Evolutionary conservation across 805 yeast species (phyloP).

Genomic region (Scheffersomyces stipitis): DNA sequence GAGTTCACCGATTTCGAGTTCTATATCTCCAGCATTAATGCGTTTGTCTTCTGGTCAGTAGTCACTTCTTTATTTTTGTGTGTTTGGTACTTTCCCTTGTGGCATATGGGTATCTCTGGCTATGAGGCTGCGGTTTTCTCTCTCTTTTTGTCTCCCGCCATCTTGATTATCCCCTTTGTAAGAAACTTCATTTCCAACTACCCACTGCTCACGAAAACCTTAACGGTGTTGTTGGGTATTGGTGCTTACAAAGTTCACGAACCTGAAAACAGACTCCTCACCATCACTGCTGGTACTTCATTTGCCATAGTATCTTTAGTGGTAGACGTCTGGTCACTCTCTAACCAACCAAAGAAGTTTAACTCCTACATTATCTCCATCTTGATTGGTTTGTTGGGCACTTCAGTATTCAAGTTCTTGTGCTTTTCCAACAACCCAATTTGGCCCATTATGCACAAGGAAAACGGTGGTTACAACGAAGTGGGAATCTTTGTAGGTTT

Average conservation of each 20-base stretch:
- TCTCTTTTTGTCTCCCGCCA: slow-evolving; percentile 56
- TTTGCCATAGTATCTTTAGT: slow-evolving; percentile 63
- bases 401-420: slow-evolving; percentile 74
- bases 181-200: slow-evolving; percentile 35
- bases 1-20: slow-evolving; percentile 39
- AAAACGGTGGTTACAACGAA: slow-evolving; percentile 83
- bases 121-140: slow-evolving; percentile 70
- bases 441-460: slow-evolving; percentile 90
- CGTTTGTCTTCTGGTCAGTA: slow-evolving; percentile 83
- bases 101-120: slow-evolving; percentile 98
- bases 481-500: slow-evolving; percentile 67
- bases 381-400: slow-evolving; percentile 66
- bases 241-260: slow-evolving; percentile 69
- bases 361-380: slow-evolving; percentile 56
- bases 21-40: slow-evolving; percentile 52
- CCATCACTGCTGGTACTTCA: slow-evolving; percentile 64
- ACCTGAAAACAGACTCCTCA: slow-evolving; percentile 70
- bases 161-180: slow-evolving; percentile 44
- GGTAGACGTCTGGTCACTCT: slow-evolving; percentile 44
- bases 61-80: slow-evolving; percentile 78
- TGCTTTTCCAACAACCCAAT: slow-evolving; percentile 87
- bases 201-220: slow-evolving; percentile 56
- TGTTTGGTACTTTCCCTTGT: slow-evolving; percentile 95
- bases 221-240: slow-evolving; percentile 63
- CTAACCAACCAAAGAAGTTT: slow-evolving; percentile 27